A percentile compares a stretch with the other conserved stretches of the same genome.
These are phyloP conservation scores for Wallacemonas collosoma DNA, from an alignment of 208 protist genomes.

Conservation along the genomic window DNA sequence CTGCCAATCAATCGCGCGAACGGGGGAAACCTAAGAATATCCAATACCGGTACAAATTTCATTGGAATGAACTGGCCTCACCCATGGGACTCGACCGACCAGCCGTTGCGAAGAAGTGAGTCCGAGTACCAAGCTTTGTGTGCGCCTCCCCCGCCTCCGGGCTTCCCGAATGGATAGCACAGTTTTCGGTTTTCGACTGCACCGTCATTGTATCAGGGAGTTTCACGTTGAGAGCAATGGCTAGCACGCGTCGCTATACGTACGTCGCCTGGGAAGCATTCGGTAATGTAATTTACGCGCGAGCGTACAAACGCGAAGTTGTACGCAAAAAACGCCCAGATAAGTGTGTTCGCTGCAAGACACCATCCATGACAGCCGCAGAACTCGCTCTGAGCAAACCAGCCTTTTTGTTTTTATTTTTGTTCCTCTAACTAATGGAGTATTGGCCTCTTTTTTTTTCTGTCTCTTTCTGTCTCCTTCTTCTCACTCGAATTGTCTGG, in stretches of 20 bases:
- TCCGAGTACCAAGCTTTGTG: background rate
- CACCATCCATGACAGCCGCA: too few relatives aligned
- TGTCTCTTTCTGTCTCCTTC: background rate
- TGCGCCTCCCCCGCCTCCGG: background rate
- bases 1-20: background rate
- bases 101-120: conserved; percentile 2
- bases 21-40: conserved; percentile 27
- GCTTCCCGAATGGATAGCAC: too few relatives aligned
- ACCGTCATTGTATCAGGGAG: too few relatives aligned
- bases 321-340: background rate
- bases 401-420: too few relatives aligned
- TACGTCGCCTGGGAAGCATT: background rate
- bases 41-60: conserved; percentile 56
- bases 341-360: too few relatives aligned
- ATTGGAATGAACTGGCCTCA: conserved; percentile 36
- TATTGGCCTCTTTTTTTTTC: conserved; percentile 15
- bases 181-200: too few relatives aligned
- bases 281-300: background rate
- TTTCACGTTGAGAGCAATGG: too few relatives aligned
- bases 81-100: conserved; percentile 3
- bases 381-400: too few relatives aligned
- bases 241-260: too few relatives aligned
- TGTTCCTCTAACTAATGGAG: background rate
- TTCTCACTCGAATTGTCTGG: background rate
- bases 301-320: background rate